Conservation (phyloP, 108 stramenopile species). For the Fragilariopsis cylindrus region DNA sequence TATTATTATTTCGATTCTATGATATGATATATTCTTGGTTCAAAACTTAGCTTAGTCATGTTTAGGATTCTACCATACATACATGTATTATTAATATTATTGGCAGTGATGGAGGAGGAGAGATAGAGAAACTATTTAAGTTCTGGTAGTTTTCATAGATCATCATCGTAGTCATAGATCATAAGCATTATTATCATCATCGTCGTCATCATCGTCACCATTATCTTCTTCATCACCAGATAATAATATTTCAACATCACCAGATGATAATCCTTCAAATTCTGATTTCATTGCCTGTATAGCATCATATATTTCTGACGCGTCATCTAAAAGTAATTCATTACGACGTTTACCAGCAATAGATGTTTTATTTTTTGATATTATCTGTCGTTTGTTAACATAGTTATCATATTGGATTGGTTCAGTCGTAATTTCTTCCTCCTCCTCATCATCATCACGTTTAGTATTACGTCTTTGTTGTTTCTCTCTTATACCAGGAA, state of each 20-base stretch:
- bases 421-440: neutral
- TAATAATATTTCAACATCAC: too few species aligned
- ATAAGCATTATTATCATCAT: neutral
- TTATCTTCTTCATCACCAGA: neutral
- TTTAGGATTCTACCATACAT: too few species aligned
- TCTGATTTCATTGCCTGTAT: neutral
- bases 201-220: neutral
- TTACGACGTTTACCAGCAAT: neutral
- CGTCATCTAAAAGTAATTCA: conserved; percentile 1
- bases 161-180: neutral
- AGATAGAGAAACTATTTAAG: too few species aligned
- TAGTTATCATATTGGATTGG: conserved; percentile 5
- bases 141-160: too few species aligned
- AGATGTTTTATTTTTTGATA: neutral
- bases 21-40: too few species aligned
- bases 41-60: too few species aligned
- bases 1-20: too few species aligned
- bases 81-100: too few species aligned
- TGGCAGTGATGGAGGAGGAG: too few species aligned
- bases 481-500: too few species aligned
- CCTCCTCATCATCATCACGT: neutral
- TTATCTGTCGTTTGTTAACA: neutral
- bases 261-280: too few species aligned
- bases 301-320: neutral
- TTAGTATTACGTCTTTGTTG: too few species aligned